Evolutionary conservation across 306 rosid genomes (phyloP).

Genomic region (Dalbergia oliveri): DNA sequence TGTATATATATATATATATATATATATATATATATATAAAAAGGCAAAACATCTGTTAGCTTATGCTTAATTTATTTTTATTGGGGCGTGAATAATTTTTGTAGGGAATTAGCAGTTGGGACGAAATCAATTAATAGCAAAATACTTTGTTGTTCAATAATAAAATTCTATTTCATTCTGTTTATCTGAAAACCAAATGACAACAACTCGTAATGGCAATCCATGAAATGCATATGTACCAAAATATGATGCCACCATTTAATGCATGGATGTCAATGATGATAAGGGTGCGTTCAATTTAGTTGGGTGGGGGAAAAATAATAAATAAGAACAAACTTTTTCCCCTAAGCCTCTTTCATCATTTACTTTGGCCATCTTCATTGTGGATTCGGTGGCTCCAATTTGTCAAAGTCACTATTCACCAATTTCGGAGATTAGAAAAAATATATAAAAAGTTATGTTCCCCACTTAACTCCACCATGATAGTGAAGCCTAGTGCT

Average conservation of each 20-base stretch:
- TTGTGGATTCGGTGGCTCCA: constrained; percentile 53
- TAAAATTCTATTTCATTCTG: background rate
- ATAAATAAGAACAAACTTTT: constrained; percentile 50
- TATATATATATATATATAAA: too few species aligned
- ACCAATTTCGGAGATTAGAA: constrained; percentile 64
- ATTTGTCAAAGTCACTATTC: constrained; percentile 63
- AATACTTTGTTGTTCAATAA: background rate
- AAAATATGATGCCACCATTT: constrained; percentile 43
- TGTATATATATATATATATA: too few species aligned
- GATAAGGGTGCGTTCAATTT: constrained; percentile 47
- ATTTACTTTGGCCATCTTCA: constrained; percentile 52
- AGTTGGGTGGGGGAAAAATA: constrained; percentile 52
- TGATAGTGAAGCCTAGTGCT: constrained; percentile 47
- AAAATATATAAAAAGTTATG: constrained; percentile 57
- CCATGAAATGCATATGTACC: constrained; percentile 42
- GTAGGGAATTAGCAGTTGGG: too few species aligned
- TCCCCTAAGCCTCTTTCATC: constrained; percentile 51
- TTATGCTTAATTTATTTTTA: too few species aligned
- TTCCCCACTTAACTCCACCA: constrained; percentile 65
- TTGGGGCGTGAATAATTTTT: too few species aligned
- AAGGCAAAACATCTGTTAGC: too few species aligned
- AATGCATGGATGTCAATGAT: constrained; percentile 44
- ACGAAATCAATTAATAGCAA: background rate
- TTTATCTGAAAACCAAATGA: background rate
- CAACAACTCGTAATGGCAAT: background rate